These are phyloP conservation scores for Anastatica hierochuntica DNA, from an alignment of 345 rosid species.

Conservation along the genomic window DNA sequence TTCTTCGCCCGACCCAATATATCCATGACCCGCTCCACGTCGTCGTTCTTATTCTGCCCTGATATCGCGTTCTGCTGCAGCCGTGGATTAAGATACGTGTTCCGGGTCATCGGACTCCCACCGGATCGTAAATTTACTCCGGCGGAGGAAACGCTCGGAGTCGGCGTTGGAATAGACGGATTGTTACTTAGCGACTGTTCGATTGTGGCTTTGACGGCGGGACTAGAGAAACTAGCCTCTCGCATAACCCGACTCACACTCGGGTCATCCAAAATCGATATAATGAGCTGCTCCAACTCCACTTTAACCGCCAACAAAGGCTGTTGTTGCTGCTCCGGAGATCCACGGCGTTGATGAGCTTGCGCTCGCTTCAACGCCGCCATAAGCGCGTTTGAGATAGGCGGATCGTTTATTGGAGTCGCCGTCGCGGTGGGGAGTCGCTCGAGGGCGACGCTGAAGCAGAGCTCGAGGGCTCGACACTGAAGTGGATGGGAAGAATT, in stretches of 20 bases:
- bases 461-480: constrained; percentile 99
- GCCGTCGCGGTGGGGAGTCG: constrained; percentile 61
- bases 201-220: constrained; percentile 86
- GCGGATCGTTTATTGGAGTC: constrained; percentile 53
- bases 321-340: constrained; percentile 98
- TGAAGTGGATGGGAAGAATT: constrained; percentile 96
- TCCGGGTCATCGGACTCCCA: constrained; percentile 35
- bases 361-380: constrained; percentile 98
- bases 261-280: constrained; percentile 96
- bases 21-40: constrained; percentile 55
- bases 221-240: constrained; percentile 98
- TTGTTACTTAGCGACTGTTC: constrained; percentile 51
- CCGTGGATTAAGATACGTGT: constrained; percentile 66
- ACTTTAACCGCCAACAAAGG: constrained; percentile 91
- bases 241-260: constrained; percentile 97
- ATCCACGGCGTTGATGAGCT: constrained; percentile 96
- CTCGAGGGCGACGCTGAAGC: constrained; percentile 95
- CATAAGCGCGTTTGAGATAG: constrained; percentile 97
- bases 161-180: constrained; percentile 29
- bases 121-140: constrained; percentile 64
- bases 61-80: constrained; percentile 45
- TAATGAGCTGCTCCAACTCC: constrained; percentile 90
- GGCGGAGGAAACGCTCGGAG: constrained; percentile 32
- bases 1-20: constrained; percentile 53
- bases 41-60: constrained; percentile 49